These are phyloP conservation scores for Mycena latifolia DNA, from an alignment of 768 basidiomycete genomes.

Conservation along the genomic window DNA sequence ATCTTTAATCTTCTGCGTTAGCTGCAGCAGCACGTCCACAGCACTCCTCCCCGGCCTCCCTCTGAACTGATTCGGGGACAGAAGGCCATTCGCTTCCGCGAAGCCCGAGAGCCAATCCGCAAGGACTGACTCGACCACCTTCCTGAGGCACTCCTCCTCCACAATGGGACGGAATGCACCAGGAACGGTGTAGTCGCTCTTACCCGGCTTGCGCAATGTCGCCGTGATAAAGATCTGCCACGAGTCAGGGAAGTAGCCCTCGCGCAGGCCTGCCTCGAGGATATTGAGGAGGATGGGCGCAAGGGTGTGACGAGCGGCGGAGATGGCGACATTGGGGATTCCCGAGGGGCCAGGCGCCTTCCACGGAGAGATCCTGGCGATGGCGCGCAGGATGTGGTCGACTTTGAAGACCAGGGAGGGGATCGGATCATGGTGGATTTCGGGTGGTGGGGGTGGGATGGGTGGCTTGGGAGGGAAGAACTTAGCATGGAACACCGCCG, in stretches of 20 bases:
- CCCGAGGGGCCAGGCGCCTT: conserved; percentile 2
- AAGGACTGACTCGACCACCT: conserved; percentile 2
- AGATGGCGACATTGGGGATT: conserved; percentile 10
- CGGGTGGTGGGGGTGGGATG: not conserved
- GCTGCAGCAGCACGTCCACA: conserved; percentile 1
- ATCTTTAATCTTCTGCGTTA: conserved; percentile 13
- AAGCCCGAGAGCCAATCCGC: conserved; percentile 8
- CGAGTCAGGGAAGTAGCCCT: not conserved
- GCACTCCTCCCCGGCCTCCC: not conserved
- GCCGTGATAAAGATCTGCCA: conserved; percentile 10
- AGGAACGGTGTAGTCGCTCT: no score
- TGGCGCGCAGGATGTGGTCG: not conserved
- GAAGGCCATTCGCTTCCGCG: not conserved
- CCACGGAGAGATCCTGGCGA: conserved; percentile 1
- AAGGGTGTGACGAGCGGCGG: not conserved
- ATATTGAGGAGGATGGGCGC: conserved; percentile 2
- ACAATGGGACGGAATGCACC: conserved; percentile 3
- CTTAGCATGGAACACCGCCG: not conserved
- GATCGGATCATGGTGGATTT: not conserved
- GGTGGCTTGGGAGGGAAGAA: not conserved
- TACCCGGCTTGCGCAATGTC: not conserved
- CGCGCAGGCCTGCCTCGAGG: not conserved
- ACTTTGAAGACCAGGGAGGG: not conserved
- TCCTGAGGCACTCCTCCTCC: conserved; percentile 3
- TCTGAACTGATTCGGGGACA: conserved; percentile 9